phyloP scores from a whole-genome alignment of 306 rosid genomes.

The Cyclanthera cordifolia region DNA sequence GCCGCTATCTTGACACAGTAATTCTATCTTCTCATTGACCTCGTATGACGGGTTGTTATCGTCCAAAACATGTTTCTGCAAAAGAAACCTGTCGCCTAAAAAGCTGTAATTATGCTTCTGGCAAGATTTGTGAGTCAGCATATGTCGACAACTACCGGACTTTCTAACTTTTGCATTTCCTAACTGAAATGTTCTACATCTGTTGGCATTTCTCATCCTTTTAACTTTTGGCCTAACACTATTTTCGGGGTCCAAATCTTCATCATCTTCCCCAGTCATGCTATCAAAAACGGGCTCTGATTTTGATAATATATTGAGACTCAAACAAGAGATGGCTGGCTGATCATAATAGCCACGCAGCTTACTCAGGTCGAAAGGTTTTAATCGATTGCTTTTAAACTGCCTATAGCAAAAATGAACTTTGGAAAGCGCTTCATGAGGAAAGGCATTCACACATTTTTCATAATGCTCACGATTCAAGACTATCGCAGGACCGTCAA shows the following conservation, averaged over 20 bases:
- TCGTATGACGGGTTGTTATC: constrained; percentile 34
- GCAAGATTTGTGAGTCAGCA: constrained; percentile 33
- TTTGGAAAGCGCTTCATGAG: constrained; percentile 47
- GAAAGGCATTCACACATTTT: constrained; percentile 45
- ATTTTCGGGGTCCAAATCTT: constrained; percentile 39
- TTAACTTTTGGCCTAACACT: constrained; percentile 47
- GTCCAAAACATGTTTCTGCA: constrained; percentile 39
- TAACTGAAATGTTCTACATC: constrained; percentile 26
- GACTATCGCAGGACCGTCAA: constrained; percentile 83
- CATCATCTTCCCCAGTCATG: constrained; percentile 43
- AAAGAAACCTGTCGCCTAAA: constrained; percentile 33
- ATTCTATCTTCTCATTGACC: constrained; percentile 71
- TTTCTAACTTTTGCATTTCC: constrained; percentile 41
- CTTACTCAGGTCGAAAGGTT: constrained; percentile 79
- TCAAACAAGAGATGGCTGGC: constrained; percentile 67
- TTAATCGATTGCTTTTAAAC: constrained; percentile 71
- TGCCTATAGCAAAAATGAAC: constrained; percentile 78
- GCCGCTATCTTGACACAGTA: constrained; percentile 97
- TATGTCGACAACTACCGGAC: constrained; percentile 32
- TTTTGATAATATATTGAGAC: constrained; percentile 32
- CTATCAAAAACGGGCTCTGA: constrained; percentile 26
- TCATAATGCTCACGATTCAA: constrained; percentile 76
- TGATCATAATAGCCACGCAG: constrained; percentile 75
- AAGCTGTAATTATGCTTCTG: constrained; percentile 34
- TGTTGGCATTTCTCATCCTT: constrained; percentile 56